phyloP scores from a whole-genome alignment of 2,329 filamentous ascomycete genomes.

The Tolypocladium endophyticum region DNA sequence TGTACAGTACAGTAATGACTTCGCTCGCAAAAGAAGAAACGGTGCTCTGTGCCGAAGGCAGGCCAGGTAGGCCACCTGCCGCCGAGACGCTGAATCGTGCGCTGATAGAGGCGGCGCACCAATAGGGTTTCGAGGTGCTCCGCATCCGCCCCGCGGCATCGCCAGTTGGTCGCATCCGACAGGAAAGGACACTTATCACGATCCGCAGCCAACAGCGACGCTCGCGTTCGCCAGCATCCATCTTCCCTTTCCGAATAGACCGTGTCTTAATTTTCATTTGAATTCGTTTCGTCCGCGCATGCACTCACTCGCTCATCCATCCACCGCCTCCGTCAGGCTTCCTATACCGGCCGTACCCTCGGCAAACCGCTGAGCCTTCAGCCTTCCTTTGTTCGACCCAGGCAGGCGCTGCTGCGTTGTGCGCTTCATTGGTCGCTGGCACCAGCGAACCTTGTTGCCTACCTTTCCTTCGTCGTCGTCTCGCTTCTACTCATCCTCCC shows the following conservation, averaged over 20 bases:
- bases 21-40: too few relatives aligned
- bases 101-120: not conserved
- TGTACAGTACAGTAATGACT: too few relatives aligned
- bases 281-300: not conserved
- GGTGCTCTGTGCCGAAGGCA: too few relatives aligned
- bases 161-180: not conserved
- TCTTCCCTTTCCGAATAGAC: not conserved
- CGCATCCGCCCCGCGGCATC: not conserved
- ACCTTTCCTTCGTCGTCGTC: not conserved
- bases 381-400: not conserved
- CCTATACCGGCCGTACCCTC: not conserved
- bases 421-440: not conserved
- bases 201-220: not conserved
- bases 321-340: not conserved
- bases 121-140: not conserved
- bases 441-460: not conserved
- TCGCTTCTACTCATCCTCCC: not conserved
- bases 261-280: not conserved
- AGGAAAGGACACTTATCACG: not conserved
- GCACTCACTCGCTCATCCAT: not conserved
- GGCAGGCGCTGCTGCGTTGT: not conserved
- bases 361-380: not conserved
- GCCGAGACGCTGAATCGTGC: too few relatives aligned
- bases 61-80: too few relatives aligned
- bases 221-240: not conserved